A percentile compares a stretch with the other conserved stretches of the same genome.
Conservation (phyloP, 2,329 filamentous ascomycete species). For the Ceratocystis cacaofunesta region DNA sequence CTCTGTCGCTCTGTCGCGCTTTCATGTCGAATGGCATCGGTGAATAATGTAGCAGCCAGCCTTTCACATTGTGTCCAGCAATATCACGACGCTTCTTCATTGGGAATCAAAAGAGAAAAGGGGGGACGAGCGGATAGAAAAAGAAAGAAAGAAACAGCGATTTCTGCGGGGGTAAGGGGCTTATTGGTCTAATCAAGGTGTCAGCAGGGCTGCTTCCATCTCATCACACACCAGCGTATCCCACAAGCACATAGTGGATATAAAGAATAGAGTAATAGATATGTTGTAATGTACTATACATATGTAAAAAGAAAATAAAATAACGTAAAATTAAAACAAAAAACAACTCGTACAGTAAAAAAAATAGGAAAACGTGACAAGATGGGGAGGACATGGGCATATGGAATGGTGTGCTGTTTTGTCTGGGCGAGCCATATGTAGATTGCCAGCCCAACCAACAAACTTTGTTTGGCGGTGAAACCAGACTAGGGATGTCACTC, state of each 20-base stretch:
- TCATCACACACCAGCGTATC: background rate
- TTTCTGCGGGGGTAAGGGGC: slow-evolving; percentile 2
- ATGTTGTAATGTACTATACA: too few species aligned
- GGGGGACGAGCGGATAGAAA: background rate
- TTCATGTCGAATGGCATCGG: background rate
- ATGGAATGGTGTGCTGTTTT: too few species aligned
- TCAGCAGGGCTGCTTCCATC: background rate
- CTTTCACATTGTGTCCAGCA: background rate
- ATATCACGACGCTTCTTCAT: background rate
- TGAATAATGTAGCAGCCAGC: background rate
- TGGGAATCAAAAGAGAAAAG: background rate
- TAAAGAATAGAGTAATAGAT: too few species aligned
- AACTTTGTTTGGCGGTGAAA: background rate
- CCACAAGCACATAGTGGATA: background rate
- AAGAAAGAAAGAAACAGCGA: background rate
- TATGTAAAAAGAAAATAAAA: too few species aligned
- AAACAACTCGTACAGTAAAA: too few species aligned
- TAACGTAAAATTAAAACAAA: too few species aligned
- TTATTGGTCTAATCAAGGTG: background rate
- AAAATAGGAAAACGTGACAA: too few species aligned
- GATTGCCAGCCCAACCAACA: background rate
- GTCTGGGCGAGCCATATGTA: background rate
- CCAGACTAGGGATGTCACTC: background rate
- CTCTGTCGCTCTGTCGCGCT: background rate
- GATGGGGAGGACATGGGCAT: too few species aligned